Base-by-base conservation (phyloP, 2,329 filamentous ascomycete genomes). In the Fusarium denticulatum region DNA sequence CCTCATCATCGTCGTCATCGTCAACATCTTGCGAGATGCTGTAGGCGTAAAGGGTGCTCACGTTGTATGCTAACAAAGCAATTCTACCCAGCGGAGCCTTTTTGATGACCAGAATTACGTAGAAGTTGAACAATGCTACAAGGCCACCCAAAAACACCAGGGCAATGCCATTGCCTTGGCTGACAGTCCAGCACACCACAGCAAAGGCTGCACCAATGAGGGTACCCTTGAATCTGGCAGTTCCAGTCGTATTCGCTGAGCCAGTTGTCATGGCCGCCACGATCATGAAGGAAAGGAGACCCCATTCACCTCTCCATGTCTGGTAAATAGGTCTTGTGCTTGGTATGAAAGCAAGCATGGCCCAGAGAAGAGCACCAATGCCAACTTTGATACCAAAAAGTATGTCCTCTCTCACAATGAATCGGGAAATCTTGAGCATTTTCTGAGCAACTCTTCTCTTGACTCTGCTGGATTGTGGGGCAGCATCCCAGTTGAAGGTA, bases 211-310 rank as follows among this genome's bases (percentile, higher is more conserved):
- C 95, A 24, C 96, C 96, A 42, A 97, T 86, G 39, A 94, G 87
- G 3, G 96, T 99, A 64, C 96, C 96, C 14, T 94, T 86, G 79
- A 98, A 96, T 75, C 96, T 91, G 55, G 95, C 91, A 78, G 91
- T 91, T 8, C 95, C 95, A 0, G 96, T 98, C 4, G 96, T 97
- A 81, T 98, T 99, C 30, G 95, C 94, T 13, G 96, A 95, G 34
- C 96, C 96, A 28, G 98, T 96, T 0, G 96, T 99, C 95, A 98
- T 98, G 42, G 94, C 95, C 80, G 95, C 97, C 30, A 99, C 96
- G 79, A 98, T 91, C 96, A 98, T 98, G 85, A 97, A 98, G 0
- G 95, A 97, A 62, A 99, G 82, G 5, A 99, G 87, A 28, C 96
- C 96, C 96, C 96, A 99, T 86, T 99, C 96, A 36, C 96, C 96